Evolutionary conservation across 108 stramenopile species (phyloP), one percentile per base, ranked within the genome.

Genomic region (Fragilariopsis cylindrus): DNA sequence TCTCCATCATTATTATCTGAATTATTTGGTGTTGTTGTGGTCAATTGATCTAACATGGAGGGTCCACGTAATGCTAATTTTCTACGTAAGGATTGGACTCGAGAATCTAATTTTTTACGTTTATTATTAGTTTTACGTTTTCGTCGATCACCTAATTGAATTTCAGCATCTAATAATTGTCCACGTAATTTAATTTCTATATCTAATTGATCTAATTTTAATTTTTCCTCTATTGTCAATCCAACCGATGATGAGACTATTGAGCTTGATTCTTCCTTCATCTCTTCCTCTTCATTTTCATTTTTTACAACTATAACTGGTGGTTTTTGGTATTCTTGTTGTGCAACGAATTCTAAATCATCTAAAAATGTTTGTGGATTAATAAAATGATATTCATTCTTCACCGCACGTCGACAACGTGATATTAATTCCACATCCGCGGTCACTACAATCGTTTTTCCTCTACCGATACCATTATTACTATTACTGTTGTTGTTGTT

Each of bases 371-470:
- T 69, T 5, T 57, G 54, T 5, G 81, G 76, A 56, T 70, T 57
- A n/a, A 82, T n/a, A 52, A 77, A 74, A n/a, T 69, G 48, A 6
- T 84, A 19, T 47, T 82, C 82, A 45, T 69, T 56, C 57, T 70
- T 60, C 39, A 44, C 48, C 6, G 53, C 62, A 57, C 74, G 57
- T 2, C 73, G 76, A 65, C 81, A 82, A 57, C 77, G 76, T 57
- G 49, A 60, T 57, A 54, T 77, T 75, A 80, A 81, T 42, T 74
- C 79, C n/a, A 65, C 70, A 73, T 91, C 90, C 13, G 84, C 88
- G 5, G 90, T 91, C 15, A 91, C 83, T 3, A 91, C 81, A 12
- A 89, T 71, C 12, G 82, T 81, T 49, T 60, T 55, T 65, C 53
- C 57, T 19, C 60, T 18, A 19, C 13, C 21, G 0, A n/a, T 40